phyloP scores from a whole-genome alignment of 2,329 filamentous ascomycete species.

The Canariomyces notabilis region DNA sequence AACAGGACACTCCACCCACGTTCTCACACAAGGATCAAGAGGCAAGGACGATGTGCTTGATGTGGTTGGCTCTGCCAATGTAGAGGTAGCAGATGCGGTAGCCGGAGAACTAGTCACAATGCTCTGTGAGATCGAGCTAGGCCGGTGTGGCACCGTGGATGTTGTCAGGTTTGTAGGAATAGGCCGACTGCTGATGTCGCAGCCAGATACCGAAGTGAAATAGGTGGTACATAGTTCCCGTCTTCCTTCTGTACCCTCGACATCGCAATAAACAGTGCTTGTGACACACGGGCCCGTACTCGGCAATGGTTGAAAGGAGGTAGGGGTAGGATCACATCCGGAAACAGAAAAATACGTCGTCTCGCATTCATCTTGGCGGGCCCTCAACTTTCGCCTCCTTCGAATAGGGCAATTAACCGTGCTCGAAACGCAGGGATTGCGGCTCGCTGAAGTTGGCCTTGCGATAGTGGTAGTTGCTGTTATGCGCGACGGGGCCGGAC shows the following conservation, averaged over 20 bases:
- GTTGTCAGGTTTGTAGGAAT: background rate
- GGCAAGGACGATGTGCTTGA: background rate
- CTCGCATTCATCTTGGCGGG: background rate
- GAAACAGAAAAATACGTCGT: background rate
- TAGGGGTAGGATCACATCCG: background rate
- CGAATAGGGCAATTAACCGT: background rate
- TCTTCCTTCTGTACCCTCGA: background rate
- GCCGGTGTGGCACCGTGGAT: background rate
- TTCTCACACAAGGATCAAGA: background rate
- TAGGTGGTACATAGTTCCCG: background rate
- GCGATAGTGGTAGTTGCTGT: background rate
- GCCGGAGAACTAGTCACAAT: background rate
- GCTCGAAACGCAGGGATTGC: background rate
- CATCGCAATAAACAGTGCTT: background rate
- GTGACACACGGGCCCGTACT: background rate
- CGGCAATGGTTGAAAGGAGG: background rate
- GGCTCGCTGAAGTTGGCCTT: background rate
- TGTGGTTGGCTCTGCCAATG: background rate
- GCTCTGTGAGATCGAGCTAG: background rate
- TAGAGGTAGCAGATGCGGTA: background rate
- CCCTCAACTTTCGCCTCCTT: background rate
- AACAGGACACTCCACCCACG: background rate
- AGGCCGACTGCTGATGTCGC: background rate
- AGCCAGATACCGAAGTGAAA: background rate
- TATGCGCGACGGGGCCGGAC: background rate